A percentile compares a stretch with the other conserved stretches of the same genome.
Conservation (phyloP, 2,329 filamentous ascomycete genomes). For the Ascochyta pisi region DNA sequence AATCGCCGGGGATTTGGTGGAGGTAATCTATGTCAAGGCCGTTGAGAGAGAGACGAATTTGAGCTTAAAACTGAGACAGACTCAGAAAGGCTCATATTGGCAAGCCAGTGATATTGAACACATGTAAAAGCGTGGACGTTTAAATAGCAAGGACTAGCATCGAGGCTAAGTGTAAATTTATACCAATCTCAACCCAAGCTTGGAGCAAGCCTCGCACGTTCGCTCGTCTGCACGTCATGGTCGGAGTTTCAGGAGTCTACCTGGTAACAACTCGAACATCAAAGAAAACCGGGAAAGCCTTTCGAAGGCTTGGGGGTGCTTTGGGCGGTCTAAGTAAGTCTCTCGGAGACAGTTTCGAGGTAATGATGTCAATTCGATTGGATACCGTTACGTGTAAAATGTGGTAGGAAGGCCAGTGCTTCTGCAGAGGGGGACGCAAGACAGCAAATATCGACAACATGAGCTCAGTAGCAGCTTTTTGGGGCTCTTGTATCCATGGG, state of each 20-base stretch:
- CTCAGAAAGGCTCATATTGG: neutral
- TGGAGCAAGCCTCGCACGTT: neutral
- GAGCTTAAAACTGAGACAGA: neutral
- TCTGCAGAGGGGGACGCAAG: neutral
- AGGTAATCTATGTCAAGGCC: neutral
- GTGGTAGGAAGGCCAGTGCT: neutral
- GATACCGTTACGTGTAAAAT: neutral
- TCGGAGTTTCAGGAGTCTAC: neutral
- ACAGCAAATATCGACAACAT: neutral
- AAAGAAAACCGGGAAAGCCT: slow-evolving; percentile 3
- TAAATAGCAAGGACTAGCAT: neutral
- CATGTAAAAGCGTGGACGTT: neutral
- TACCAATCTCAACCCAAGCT: slow-evolving; percentile 7
- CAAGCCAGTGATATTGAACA: neutral
- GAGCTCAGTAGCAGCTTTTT: neutral
- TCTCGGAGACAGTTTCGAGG: neutral
- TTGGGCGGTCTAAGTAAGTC: slow-evolving; percentile 12
- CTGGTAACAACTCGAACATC: neutral
- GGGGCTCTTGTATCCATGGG: slow-evolving; percentile 6
- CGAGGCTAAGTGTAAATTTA: neutral
- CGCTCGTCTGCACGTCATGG: slow-evolving; percentile 5
- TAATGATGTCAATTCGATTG: slow-evolving; percentile 2
- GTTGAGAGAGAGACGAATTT: neutral
- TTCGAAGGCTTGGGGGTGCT: slow-evolving; percentile 2
- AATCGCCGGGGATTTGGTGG: neutral